These are phyloP conservation scores for Jatropha curcas DNA, from an alignment of 345 rosid genomes.

Conservation along the genomic window DNA sequence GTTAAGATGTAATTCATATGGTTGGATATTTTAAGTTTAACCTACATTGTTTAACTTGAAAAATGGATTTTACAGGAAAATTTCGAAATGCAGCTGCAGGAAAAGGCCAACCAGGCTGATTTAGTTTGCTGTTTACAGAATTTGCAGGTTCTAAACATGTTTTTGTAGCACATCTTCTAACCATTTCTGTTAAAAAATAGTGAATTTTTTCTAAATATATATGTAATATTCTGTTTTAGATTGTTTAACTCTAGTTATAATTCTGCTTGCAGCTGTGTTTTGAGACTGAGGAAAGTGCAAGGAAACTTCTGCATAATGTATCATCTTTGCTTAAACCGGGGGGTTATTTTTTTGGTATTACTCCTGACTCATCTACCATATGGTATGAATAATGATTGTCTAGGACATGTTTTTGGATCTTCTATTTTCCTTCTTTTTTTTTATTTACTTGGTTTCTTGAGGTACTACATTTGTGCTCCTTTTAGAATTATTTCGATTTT, in stretches of 20 bases:
- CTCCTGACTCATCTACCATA: slow-evolving; percentile 97
- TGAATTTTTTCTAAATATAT: background rate
- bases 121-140: slow-evolving; percentile 92
- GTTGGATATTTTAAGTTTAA: slow-evolving; percentile 5
- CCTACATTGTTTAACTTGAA: background rate
- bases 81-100: slow-evolving; percentile 58
- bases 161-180: background rate
- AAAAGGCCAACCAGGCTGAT: slow-evolving; percentile 63
- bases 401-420: background rate
- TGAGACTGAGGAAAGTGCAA: slow-evolving; percentile 90
- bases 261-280: slow-evolving; percentile 66
- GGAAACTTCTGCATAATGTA: slow-evolving; percentile 78
- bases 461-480: slow-evolving; percentile 4
- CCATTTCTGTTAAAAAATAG: slow-evolving; percentile 3
- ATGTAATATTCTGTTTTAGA: background rate
- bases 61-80: slow-evolving; percentile 50
- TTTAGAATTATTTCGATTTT: background rate
- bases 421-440: background rate
- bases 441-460: background rate
- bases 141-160: slow-evolving; percentile 61
- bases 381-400: slow-evolving; percentile 62
- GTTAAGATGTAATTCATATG: background rate
- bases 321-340: slow-evolving; percentile 86
- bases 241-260: background rate
- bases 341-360: slow-evolving; percentile 93